Evolutionary conservation across 805 yeast genomes (phyloP), one percentile per base, ranked within the genome.

Genomic region (Candida lessepsii): DNA sequence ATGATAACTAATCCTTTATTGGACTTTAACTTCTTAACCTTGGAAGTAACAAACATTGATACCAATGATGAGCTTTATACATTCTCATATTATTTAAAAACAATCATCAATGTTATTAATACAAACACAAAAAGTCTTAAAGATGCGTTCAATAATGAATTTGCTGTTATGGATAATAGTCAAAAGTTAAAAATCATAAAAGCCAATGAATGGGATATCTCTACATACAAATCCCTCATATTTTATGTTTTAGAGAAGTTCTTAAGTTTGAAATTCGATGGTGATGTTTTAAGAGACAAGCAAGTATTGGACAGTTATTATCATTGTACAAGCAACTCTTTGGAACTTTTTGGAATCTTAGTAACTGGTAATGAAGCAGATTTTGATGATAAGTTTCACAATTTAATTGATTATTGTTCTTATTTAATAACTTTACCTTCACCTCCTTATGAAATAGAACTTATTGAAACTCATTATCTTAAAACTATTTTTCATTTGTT

Each of bases 211-310:
- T 74, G 81, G 79, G 67, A 63, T 24, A 54, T 69, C 63, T 76
- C 86, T 0, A 80, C 84, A 1, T 84, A 82, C 54, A 81, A 81
- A 47, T 73, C 78, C 7, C 63, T 83, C 18, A 51, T 80, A 0
- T 43, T 81, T 11, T 57, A 66, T 30, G 62, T 76, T 2, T 45
- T 80, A 10, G 56, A 68, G 31, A 74, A 67, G 37, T 79, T 80
- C 47, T 56, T 83, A 34, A 52, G 58, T 5, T 48, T 65, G 26
- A 49, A 49, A 24, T 23, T 63, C 2, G 43, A 46, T 17, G 29
- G 36, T 1, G 53, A 47, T 26, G 27, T 56, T 27, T 47, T 61
- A 3, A 45, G 56, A 4, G 56, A 61, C 29, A 42, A 40, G 2
- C 30, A 20, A 7, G 31, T 37, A 1, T 31, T 60, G 28, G 37